Percentiles rank a stretch among this genome's conserved stretches.
Conservation (phyloP, 495 filamentous ascomycete genomes). For the Aspergillus olivimuriae region DNA sequence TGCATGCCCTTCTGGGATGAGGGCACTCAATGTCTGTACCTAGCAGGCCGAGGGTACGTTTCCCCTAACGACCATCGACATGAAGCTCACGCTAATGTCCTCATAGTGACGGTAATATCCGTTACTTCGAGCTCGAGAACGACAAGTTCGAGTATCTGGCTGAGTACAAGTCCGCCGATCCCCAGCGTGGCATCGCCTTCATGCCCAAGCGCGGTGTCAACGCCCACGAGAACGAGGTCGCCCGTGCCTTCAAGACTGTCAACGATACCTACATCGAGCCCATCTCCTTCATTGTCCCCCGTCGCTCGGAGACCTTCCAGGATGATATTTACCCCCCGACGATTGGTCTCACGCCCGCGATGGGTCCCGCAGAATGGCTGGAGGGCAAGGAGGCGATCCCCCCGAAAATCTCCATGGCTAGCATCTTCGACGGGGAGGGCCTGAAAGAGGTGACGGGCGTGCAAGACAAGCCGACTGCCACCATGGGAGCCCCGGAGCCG, state of each 20-base stretch:
- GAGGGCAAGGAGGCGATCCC: conserved; percentile 75
- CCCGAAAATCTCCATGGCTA: conserved; percentile 87
- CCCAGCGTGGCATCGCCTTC: conserved; percentile 92
- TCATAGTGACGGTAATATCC: conserved; percentile 89
- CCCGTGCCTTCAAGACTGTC: conserved; percentile 93
- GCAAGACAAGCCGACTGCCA: conserved; percentile 56
- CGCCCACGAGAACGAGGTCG: conserved; percentile 93
- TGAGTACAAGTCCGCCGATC: conserved; percentile 91
- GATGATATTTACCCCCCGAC: conserved; percentile 92
- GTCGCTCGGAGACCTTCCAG: conserved; percentile 94
- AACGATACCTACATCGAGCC: conserved; percentile 92
- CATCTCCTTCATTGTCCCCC: conserved; percentile 93
- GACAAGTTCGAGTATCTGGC: conserved; percentile 96
- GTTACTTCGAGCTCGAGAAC: conserved; percentile 94
- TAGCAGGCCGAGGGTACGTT: conserved; percentile 93
- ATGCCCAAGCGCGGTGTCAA: conserved; percentile 92
- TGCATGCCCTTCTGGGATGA: conserved; percentile 99
- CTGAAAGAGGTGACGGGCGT: conserved; percentile 63
- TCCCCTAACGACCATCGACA: not conserved
- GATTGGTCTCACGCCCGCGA: conserved; percentile 66
- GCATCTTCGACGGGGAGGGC: conserved; percentile 76
- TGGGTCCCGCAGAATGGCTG: conserved; percentile 78
- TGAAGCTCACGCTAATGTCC: conserved; percentile 8
- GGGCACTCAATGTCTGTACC: conserved; percentile 82
- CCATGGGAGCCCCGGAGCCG: conserved; percentile 34